phyloP scores from a whole-genome alignment of 176 grass and related monocot genomes.

The Dendrocalamus sinicus region DNA sequence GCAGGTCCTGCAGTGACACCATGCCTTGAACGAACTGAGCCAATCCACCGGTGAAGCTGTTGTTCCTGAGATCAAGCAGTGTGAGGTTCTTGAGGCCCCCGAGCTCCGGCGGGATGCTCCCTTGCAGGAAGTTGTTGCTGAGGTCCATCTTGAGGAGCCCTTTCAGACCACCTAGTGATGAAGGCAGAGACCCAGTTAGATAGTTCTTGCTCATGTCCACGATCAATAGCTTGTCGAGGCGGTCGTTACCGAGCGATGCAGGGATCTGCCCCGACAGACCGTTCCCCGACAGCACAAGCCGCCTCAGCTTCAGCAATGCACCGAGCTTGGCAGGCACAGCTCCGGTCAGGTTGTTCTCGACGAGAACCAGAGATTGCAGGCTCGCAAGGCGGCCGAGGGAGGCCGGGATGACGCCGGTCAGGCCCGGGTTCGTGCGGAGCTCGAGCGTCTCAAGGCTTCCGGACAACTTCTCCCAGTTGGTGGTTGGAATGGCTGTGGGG shows the following conservation, averaged over 20 bases:
- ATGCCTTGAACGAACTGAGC: constrained; percentile 45
- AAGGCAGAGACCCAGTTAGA: constrained; percentile 69
- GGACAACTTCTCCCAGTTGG: constrained; percentile 68
- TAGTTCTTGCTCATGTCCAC: constrained; percentile 62
- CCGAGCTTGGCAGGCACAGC: constrained; percentile 62
- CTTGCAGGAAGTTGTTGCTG: constrained; percentile 68
- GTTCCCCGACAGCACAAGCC: constrained; percentile 79
- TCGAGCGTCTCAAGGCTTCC: constrained; percentile 69
- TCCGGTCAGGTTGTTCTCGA: constrained; percentile 73
- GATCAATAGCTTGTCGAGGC: constrained; percentile 49
- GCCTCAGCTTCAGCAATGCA: constrained; percentile 47
- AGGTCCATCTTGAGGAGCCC: constrained; percentile 86
- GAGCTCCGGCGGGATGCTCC: constrained; percentile 64
- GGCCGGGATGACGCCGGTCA: constrained; percentile 57
- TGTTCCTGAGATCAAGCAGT: constrained; percentile 86
- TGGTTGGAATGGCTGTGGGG: constrained; percentile 47
- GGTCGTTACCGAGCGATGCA: constrained; percentile 57
- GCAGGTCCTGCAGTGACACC: constrained; percentile 70
- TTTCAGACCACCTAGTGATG: constrained; percentile 56
- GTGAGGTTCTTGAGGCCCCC: constrained; percentile 56
- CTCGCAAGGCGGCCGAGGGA: constrained; percentile 56
- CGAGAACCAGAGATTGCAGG: constrained; percentile 78
- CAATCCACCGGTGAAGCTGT: constrained; percentile 63
- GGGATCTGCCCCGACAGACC: constrained; percentile 66
- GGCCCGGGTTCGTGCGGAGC: constrained; percentile 71